Conservation (phyloP, 2,329 filamentous ascomycete genomes). For the Colletotrichum sp. region DNA sequence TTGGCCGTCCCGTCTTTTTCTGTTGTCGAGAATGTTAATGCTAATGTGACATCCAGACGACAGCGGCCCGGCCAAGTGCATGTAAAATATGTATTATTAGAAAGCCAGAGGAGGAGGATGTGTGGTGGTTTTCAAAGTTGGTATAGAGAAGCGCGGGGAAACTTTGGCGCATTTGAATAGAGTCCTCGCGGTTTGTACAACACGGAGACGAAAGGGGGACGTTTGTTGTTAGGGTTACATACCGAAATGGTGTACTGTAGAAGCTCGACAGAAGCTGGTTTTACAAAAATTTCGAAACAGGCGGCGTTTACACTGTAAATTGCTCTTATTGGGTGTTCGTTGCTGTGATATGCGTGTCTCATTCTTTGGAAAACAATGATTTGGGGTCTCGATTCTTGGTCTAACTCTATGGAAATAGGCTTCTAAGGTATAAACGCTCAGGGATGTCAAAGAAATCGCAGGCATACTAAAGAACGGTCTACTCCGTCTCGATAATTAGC, state of each 20-base stretch:
- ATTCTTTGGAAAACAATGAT: background rate
- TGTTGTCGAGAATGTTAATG: no score
- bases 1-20: background rate
- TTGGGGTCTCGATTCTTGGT: background rate
- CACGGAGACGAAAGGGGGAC: background rate
- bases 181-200: background rate
- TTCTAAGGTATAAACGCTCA: background rate
- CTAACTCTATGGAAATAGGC: background rate
- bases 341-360: background rate
- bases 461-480: background rate
- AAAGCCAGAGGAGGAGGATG: background rate
- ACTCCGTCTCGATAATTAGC: slow-evolving; percentile 24
- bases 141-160: background rate
- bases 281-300: background rate
- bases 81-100: slow-evolving; percentile 11
- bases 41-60: background rate
- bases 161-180: background rate
- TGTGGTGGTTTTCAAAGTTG: background rate
- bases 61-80: slow-evolving; percentile 13
- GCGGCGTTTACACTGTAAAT: background rate
- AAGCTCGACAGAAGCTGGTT: background rate
- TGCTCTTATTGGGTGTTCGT: background rate
- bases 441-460: background rate
- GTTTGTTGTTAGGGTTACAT: background rate
- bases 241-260: background rate